A percentile compares a stretch with the other conserved stretches of the same genome.
Conservation (phyloP, 148 eudicot genomes). For the Chenopodium suecicum region DNA sequence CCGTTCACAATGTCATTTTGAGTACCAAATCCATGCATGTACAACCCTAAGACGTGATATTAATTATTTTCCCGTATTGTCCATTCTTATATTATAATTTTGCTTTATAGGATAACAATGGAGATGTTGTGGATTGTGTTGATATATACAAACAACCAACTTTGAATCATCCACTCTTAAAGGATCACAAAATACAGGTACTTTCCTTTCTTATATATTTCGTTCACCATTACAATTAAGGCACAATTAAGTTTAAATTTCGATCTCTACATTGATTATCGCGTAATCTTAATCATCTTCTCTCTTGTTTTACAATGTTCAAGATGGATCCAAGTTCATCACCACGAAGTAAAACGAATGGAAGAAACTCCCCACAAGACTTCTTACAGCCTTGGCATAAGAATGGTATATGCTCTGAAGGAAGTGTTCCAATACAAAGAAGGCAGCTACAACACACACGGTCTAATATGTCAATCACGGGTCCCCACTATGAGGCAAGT, state of each 20-base stretch:
- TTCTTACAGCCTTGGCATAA: conserved; percentile 4
- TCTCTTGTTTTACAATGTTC: no score
- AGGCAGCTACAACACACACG: neutral
- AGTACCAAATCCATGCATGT: no score
- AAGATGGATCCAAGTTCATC: neutral
- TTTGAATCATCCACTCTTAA: conserved; percentile 5
- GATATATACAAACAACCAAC: conserved; percentile 8
- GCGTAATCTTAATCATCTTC: neutral
- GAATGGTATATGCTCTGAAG: neutral
- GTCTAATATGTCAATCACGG: neutral
- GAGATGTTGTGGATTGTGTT: conserved; percentile 11
- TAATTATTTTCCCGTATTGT: no score
- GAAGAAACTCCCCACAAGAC: neutral
- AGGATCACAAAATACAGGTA: conserved; percentile 16
- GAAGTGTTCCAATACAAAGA: conserved; percentile 7
- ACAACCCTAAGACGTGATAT: no score
- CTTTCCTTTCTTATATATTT: neutral
- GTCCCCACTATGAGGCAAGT: conserved; percentile 18
- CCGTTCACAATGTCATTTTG: no score
- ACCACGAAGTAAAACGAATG: neutral
- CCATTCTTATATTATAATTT: no score
- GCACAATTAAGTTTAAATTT: no score
- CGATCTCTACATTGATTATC: no score
- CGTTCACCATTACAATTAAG: no score
- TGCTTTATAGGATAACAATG: neutral